A percentile compares a stretch with the other conserved stretches of the same genome.
These are phyloP conservation scores for Arxiozyma slooffiae DNA, from an alignment of 1,139 yeast genomes.

Conservation along the genomic window DNA sequence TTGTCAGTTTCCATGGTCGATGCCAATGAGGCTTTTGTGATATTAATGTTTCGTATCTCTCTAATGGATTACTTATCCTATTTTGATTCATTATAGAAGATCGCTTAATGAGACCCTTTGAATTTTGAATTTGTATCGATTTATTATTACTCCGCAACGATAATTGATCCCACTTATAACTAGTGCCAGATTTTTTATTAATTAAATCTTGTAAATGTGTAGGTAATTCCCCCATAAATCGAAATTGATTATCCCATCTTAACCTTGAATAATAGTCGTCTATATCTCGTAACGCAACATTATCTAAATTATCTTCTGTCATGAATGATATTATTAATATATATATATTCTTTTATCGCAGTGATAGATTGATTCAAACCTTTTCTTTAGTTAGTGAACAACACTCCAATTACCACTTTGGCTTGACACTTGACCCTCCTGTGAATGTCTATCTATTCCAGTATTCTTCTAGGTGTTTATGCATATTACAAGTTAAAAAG, in stretches of 20 bases:
- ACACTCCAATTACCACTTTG: not conserved
- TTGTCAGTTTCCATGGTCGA: conserved; percentile 59
- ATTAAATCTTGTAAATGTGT: conserved; percentile 20
- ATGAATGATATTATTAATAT: not conserved
- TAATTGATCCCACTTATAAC: not conserved
- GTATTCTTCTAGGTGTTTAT: not conserved
- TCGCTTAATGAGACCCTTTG: not conserved
- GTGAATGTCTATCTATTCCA: not conserved
- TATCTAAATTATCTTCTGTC: not conserved
- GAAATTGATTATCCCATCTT: conserved; percentile 28
- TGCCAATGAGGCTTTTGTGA: conserved; percentile 39
- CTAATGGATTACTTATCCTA: not conserved
- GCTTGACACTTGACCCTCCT: not conserved
- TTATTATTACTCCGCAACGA: not conserved
- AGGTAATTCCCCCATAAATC: conserved; percentile 20
- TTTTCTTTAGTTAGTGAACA: too few species aligned
- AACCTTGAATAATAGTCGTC: conserved; percentile 1
- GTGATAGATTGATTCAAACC: too few species aligned
- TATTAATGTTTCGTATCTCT: conserved; percentile 5
- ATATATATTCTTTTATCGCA: too few species aligned
- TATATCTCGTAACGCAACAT: conserved; percentile 8
- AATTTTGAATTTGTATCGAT: not conserved
- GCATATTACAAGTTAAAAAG: too few species aligned
- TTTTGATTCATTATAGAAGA: not conserved
- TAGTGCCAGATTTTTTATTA: conserved; percentile 5